Conservation (phyloP, 371 early-diverging fungal species). For the Rhizopus microsporus region DNA sequence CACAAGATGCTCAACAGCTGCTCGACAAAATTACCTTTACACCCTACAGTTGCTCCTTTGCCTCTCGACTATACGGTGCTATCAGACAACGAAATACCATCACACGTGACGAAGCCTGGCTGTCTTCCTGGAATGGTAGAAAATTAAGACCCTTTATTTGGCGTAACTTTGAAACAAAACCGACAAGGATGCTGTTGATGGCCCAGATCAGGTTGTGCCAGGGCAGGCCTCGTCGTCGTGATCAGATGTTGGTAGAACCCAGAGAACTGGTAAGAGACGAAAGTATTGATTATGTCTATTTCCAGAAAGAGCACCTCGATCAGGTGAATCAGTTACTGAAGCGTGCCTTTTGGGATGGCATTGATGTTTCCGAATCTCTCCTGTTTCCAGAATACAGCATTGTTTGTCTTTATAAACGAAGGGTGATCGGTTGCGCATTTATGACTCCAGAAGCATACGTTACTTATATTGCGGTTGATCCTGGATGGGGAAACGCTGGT, state of each 20-base stretch:
- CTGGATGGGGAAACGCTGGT: slow-evolving; percentile 86
- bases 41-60: slow-evolving; percentile 71
- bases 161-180: slow-evolving; percentile 59
- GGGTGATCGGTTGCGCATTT: slow-evolving; percentile 89
- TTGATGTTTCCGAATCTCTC: slow-evolving; percentile 88
- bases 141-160: slow-evolving; percentile 71
- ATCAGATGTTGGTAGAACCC: neutral
- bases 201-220: slow-evolving; percentile 43
- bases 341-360: slow-evolving; percentile 91
- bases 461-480: slow-evolving; percentile 84
- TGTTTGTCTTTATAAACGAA: slow-evolving; percentile 79
- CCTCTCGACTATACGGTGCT: slow-evolving; percentile 69
- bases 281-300: slow-evolving; percentile 85
- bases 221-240: slow-evolving; percentile 24
- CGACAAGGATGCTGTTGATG: slow-evolving; percentile 51
- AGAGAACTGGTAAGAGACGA: slow-evolving; percentile 13
- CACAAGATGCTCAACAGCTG: slow-evolving; percentile 7
- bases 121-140: slow-evolving; percentile 69
- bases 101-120: slow-evolving; percentile 53
- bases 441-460: slow-evolving; percentile 94
- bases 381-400: slow-evolving; percentile 86
- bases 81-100: slow-evolving; percentile 57
- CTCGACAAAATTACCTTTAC: slow-evolving; percentile 45
- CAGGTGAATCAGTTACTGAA: slow-evolving; percentile 80
- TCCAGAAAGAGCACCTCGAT: slow-evolving; percentile 69